Percentiles rank a stretch among this genome's conserved stretches.
Conservation (phyloP, 2,329 filamentous ascomycete species). For the Botryotinia narcissicola region DNA sequence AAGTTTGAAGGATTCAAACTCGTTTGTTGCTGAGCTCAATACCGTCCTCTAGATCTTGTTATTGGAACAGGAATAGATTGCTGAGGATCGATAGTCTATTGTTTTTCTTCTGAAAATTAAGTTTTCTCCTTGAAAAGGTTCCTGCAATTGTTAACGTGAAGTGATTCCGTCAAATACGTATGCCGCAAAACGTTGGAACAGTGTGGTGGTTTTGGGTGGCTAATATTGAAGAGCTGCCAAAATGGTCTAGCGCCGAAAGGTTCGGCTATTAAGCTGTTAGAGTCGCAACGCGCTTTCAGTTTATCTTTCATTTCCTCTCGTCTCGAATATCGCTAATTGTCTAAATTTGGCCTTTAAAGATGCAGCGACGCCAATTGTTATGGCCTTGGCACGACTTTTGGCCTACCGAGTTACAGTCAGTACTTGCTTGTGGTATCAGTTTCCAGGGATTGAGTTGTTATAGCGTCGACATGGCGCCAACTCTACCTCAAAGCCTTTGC, state of each 20-base stretch:
- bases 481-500: background rate
- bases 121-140: rapidly evolving
- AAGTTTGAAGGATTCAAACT: background rate
- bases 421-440: background rate
- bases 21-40: conserved; percentile 2
- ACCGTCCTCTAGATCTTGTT: background rate
- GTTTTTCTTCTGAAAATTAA: background rate
- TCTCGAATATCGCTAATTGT: background rate
- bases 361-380: background rate
- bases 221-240: background rate
- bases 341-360: background rate
- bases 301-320: background rate
- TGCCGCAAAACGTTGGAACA: background rate
- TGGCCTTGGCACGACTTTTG: background rate
- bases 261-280: background rate
- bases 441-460: background rate
- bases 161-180: background rate
- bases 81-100: background rate
- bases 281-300: background rate
- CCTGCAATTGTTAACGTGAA: background rate
- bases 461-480: background rate
- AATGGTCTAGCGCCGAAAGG: background rate
- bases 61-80: background rate
- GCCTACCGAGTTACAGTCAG: background rate
- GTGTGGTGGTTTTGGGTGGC: background rate